These are phyloP conservation scores for Thymus quinquecostatus DNA, from an alignment of 257 asterid species.

Conservation along the genomic window DNA sequence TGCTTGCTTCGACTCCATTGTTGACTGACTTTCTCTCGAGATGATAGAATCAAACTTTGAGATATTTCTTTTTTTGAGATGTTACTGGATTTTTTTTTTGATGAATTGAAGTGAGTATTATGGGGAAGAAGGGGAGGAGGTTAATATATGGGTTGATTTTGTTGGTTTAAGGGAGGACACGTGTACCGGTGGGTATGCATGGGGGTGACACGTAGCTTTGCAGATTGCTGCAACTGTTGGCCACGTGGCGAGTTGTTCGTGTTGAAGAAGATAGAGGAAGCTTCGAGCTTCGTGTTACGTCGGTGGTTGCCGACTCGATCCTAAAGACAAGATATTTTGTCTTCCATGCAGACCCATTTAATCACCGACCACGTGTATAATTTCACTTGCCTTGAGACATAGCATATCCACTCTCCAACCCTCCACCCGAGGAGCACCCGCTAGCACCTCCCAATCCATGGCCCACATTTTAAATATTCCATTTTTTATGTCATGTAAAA, in stretches of 20 bases:
- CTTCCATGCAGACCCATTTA: too few species aligned
- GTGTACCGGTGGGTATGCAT: not conserved
- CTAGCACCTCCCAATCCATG: too few species aligned
- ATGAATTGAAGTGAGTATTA: not conserved
- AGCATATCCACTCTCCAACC: too few species aligned
- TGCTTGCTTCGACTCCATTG: conserved; percentile 57
- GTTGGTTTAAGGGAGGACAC: conserved; percentile 20
- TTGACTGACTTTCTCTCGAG: too few species aligned
- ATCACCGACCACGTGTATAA: too few species aligned
- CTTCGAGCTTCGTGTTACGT: not conserved
- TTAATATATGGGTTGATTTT: not conserved
- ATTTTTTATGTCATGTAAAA: too few species aligned
- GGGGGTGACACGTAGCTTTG: conserved; percentile 33
- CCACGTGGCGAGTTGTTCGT: conserved; percentile 13
- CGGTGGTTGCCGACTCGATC: not conserved
- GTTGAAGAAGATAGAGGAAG: not conserved
- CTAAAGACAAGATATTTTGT: too few species aligned
- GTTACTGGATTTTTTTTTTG: not conserved
- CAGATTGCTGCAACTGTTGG: not conserved
- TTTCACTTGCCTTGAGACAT: too few species aligned
- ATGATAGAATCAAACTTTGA: too few species aligned
- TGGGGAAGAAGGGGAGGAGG: not conserved
- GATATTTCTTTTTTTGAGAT: too few species aligned
- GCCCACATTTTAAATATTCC: too few species aligned
- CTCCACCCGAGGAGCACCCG: too few species aligned